A percentile compares a stretch with the other conserved stretches of the same genome.
Conservation (phyloP, 306 rosid species). For the Trifolium pratense region DNA sequence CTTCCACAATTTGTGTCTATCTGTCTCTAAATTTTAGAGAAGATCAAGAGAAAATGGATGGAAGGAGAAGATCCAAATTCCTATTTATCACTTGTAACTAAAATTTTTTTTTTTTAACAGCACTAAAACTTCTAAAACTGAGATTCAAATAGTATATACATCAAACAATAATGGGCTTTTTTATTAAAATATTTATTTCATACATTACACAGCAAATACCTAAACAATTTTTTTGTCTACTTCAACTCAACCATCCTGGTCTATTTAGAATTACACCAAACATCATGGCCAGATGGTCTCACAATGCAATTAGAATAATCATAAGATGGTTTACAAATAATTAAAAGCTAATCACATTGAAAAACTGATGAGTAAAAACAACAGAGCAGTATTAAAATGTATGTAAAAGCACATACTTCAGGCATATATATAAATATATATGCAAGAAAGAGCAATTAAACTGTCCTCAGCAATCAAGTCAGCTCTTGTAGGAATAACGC, state of each 20-base stretch:
- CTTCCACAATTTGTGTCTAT: no score
- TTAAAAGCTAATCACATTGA: slow-evolving; percentile 16
- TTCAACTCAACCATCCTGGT: background rate
- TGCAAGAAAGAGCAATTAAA: slow-evolving; percentile 7
- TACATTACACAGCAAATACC: background rate
- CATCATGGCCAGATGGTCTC: slow-evolving; percentile 10
- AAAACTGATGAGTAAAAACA: slow-evolving; percentile 22
- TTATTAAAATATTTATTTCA: background rate
- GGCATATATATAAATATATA: background rate
- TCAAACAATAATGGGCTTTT: background rate
- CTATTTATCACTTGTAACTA: no score
- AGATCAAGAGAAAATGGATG: no score
- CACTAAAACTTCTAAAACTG: no score
- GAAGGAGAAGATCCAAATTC: no score
- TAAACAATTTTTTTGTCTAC: background rate
- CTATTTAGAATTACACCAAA: no score
- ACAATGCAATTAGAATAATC: slow-evolving; percentile 4
- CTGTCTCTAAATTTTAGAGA: no score
- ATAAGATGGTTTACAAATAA: background rate
- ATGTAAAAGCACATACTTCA: slow-evolving; percentile 12
- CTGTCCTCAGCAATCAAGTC: slow-evolving; percentile 6
- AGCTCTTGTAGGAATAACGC: slow-evolving; percentile 27
- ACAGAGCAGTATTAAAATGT: slow-evolving; percentile 10
- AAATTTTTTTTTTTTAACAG: no score
- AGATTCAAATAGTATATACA: background rate